Conservation (phyloP, 1,139 yeast species). For the Pichia sp. region DNA sequence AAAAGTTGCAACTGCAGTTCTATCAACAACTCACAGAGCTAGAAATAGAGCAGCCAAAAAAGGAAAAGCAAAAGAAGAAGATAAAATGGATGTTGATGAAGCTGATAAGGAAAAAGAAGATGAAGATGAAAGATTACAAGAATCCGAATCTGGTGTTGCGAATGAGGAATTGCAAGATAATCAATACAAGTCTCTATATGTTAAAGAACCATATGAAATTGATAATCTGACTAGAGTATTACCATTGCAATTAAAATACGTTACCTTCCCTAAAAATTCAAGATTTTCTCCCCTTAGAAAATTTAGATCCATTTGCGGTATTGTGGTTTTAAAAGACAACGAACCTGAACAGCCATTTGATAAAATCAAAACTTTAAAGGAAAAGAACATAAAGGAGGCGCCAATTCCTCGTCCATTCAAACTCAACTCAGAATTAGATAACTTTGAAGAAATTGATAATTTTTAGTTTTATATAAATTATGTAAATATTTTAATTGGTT, state of each 20-base stretch:
- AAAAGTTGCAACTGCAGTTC: constrained; percentile 86
- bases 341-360: constrained; percentile 61
- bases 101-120: constrained; percentile 23
- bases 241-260: constrained; percentile 83
- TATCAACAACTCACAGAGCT: constrained; percentile 89
- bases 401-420: constrained; percentile 87
- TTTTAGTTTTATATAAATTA: too few species aligned
- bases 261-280: constrained; percentile 68
- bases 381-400: constrained; percentile 74
- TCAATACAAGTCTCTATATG: constrained; percentile 25
- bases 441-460: constrained; percentile 16
- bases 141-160: constrained; percentile 13
- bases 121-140: constrained; percentile 22
- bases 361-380: constrained; percentile 79
- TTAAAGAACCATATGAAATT: constrained; percentile 60
- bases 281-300: constrained; percentile 82
- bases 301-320: constrained; percentile 74
- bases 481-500: too few species aligned
- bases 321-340: constrained; percentile 70
- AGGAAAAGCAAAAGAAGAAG: constrained; percentile 42
- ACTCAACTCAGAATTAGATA: constrained; percentile 39
- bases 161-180: constrained; percentile 21
- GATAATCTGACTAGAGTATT: constrained; percentile 81
- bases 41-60: constrained; percentile 84
- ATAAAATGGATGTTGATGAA: constrained; percentile 33